Evolutionary conservation across 2,329 filamentous ascomycete genomes (phyloP), one percentile per base, ranked within the genome.

Genomic region (Colletotrichum simmondsii): DNA sequence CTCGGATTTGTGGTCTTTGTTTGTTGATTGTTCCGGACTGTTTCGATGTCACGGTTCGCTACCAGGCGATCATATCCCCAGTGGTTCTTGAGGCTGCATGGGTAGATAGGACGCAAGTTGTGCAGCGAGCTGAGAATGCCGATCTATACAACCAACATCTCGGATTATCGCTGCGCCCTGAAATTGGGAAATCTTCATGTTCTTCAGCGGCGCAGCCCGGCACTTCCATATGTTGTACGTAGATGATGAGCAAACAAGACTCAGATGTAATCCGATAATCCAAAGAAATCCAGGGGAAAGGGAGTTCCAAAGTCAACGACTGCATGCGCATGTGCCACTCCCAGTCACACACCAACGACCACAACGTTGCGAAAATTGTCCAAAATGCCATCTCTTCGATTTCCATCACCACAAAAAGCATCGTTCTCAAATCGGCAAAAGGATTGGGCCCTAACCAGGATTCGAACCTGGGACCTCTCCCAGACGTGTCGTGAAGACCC

Each of bases 401-500:
- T 7, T 64, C 16, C 22, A n/a, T 16, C 11, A 37, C 28, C 1
- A 1, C 2, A 32, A n/a, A 22, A 8, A 2, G 19, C 11, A 5
- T 5, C 1, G 4, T 3, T 58, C 5, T 10, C n/a, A n/a, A 19
- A 14, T 12, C 1, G 2, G 32, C 22, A 46, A 60, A 67, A 67
- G 46, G n/a, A 12, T 7, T 1, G 49, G 68, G 68, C 68, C 68
- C 68, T 71, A 71, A 71, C 68, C 68, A 71, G 68, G 64, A 49
- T 57, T 71, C 68, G 68, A 71, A 71, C 68, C 68, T 71, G 68
- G 68, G 68, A 68, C 68, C 68, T 71, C 68, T 71, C 68, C 68
- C 68, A 71, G 12, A 49, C 0, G 3, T 6, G 26, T 57, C 8
- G 2, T 5, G 14, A 54, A 35, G 60, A 71, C 68, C 68, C 68